Evolutionary conservation across 129 eudicot genomes (phyloP), one percentile per base, ranked within the genome.

Genomic region (Lactuca sativa): DNA sequence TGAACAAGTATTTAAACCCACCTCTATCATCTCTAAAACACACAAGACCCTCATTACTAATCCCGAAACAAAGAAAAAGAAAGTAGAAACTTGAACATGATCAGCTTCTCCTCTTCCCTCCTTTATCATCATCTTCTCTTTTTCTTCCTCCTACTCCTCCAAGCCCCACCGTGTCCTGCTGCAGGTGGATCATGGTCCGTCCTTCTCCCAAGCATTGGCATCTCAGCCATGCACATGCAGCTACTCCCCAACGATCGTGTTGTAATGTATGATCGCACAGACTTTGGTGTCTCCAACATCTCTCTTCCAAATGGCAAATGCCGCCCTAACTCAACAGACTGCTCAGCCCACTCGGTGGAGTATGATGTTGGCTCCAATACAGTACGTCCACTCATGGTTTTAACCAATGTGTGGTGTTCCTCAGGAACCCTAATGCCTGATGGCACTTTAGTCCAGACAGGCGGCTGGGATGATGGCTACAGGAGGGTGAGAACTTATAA

Each of bases 221-320:
- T 82, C 53, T 77, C 92, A 1, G 82, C 92, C 82, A 89, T 89
- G 96, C 96, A 86, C 92, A 89, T 89, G 96, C 92, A 89, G 16
- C 96, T 86, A 51, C 79, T 89, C 11, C 62, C 74, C 72, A 80
- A 74, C 62, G 88, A 90, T 68, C 87, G 84, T 9, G 90, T 90
- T 37, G 78, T 90, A 60, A 82, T 90, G 44, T 84, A 71, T 64
- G 96, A 90, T 58, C 79, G 90, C 37, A 90, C 96, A 0, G 95
- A 90, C 31, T 86, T 82, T 60, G 96, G 92, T 4, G n/a, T 7
- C 12, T 90, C 96, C 58, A 90, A 86, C 72, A 78, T 90, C 53
- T 84, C 95, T 9, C 73, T 90, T 38, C 81, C 90, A 1, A 15
- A 68, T 30, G 81, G 79, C 37, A 70, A 67, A 21, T 89, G 96